phyloP scores from a whole-genome alignment of 208 protist species.

The Wallacemonas sp. region DNA sequence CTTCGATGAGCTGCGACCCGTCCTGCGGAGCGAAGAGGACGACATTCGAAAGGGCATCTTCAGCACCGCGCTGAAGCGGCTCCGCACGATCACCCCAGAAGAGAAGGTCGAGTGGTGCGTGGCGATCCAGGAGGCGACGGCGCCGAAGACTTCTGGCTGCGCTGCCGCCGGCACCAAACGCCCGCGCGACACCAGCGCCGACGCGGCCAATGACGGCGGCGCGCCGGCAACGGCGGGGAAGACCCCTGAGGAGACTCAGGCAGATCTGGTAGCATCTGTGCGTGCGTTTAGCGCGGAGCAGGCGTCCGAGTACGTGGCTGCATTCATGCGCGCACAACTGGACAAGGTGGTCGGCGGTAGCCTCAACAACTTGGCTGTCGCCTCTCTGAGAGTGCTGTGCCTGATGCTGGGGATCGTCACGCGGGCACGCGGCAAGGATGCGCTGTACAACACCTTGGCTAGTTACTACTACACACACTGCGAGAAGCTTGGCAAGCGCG shows the following conservation, averaged over 20 bases:
- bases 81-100: conserved; percentile 31
- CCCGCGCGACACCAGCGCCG: background rate
- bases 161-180: background rate
- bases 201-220: background rate
- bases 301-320: conserved; percentile 58
- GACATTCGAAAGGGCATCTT: conserved; percentile 89
- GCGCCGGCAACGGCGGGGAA: background rate
- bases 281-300: conserved; percentile 18
- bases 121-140: conserved; percentile 48
- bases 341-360: conserved; percentile 76
- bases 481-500: conserved; percentile 81
- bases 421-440: conserved; percentile 43
- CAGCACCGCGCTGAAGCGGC: conserved; percentile 49
- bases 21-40: conserved; percentile 78
- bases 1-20: conserved; percentile 54
- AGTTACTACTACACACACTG: conserved; percentile 83
- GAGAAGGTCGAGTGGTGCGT: conserved; percentile 55
- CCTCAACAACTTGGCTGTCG: conserved; percentile 61
- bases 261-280: background rate
- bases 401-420: conserved; percentile 67
- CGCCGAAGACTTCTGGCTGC: conserved; percentile 8
- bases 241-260: background rate
- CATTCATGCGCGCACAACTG: conserved; percentile 69
- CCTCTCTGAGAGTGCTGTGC: conserved; percentile 67
- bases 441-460: conserved; percentile 76